Evolutionary conservation across 495 filamentous ascomycete genomes (phyloP).

Genomic region (Penicillium crystallinum): DNA sequence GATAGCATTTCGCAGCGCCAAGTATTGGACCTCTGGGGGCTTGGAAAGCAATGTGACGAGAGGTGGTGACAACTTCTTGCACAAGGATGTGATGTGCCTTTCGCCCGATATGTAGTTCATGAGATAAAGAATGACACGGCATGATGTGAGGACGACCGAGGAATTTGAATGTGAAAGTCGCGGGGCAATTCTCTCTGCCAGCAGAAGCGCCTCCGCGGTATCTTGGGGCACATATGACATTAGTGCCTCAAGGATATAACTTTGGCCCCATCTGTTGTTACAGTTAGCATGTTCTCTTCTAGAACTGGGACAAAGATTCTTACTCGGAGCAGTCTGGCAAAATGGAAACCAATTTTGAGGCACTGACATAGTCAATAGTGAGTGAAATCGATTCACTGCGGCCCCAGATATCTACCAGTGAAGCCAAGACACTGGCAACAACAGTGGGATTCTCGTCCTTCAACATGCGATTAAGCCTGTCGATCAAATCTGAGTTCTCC

Average conservation of each 20-base stretch:
- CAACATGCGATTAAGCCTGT: conserved; percentile 82
- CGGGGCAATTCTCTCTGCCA: conserved; percentile 90
- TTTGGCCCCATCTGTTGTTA: conserved; percentile 86
- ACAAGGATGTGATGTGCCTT: conserved; percentile 83
- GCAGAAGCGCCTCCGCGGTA: conserved; percentile 73
- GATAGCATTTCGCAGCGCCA: conserved; percentile 89
- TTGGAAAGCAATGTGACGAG: conserved; percentile 94
- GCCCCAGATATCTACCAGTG: conserved; percentile 98
- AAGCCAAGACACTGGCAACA: conserved; percentile 86
- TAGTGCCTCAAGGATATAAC: conserved; percentile 94
- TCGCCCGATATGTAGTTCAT: conserved; percentile 98
- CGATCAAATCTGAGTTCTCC: conserved; percentile 86
- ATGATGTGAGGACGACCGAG: conserved; percentile 91
- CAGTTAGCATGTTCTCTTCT: conserved; percentile 20
- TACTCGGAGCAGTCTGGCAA: conserved; percentile 96
- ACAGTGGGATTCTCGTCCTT: conserved; percentile 97
- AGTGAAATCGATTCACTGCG: conserved; percentile 95
- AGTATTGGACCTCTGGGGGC: conserved; percentile 94
- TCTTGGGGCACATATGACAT: conserved; percentile 98
- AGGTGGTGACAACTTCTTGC: conserved; percentile 90
- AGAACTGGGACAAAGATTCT: conserved; percentile 22
- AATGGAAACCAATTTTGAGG: conserved; percentile 96
- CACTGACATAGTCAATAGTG: conserved; percentile 95
- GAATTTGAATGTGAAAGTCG: conserved; percentile 95
- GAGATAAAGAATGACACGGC: conserved; percentile 91